These are phyloP conservation scores for Fusarium marasasianum DNA, from an alignment of 2,329 filamentous ascomycete genomes.

Conservation along the genomic window DNA sequence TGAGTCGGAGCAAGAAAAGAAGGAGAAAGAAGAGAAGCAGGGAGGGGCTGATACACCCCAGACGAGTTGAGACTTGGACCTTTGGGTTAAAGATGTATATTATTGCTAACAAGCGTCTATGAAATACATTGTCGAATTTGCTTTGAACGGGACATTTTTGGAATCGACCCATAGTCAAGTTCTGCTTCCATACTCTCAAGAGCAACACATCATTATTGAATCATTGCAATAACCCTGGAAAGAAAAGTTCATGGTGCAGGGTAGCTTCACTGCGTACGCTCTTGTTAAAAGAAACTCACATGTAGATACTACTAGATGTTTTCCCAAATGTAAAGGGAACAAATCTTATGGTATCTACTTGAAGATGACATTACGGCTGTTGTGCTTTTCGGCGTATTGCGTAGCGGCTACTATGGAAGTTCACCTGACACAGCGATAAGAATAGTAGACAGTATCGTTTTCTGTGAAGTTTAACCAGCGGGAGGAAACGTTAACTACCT, in stretches of 20 bases:
- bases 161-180: not conserved
- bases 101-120: not conserved
- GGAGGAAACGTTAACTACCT: too few species aligned
- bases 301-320: not conserved
- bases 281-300: not conserved
- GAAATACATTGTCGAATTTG: not conserved
- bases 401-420: too few species aligned
- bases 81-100: not conserved
- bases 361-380: rapidly evolving
- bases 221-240: rapidly evolving
- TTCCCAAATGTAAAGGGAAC: not conserved
- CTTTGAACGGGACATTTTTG: not conserved
- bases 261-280: not conserved
- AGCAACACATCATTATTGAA: too few species aligned
- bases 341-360: rapidly evolving
- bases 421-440: too few species aligned
- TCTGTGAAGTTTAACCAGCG: not conserved
- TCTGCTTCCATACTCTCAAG: not conserved
- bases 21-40: slow-evolving; percentile 45
- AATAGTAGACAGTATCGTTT: rapidly evolving
- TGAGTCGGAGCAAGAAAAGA: slow-evolving; percentile 48
- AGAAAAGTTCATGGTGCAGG: not conserved
- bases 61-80: not conserved
- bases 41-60: slow-evolving; percentile 20
- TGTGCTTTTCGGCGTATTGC: too few species aligned